Evolutionary conservation across 352 stramenopile species (phyloP).

Genomic region (Discostella stelligera): DNA sequence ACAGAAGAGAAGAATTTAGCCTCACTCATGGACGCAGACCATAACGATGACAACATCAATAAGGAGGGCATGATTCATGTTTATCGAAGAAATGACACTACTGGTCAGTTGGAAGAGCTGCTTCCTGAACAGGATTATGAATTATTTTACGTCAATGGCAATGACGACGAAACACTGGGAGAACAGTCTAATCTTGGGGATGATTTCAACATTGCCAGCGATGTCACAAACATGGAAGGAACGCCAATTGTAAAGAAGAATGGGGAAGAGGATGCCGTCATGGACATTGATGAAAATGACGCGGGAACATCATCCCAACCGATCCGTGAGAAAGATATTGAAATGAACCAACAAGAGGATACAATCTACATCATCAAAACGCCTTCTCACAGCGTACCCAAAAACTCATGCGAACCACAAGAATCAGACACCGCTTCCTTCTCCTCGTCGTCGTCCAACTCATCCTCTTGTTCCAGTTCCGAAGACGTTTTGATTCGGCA

Average conservation of each 20-base stretch:
- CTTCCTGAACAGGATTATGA: slow-evolving; percentile 37
- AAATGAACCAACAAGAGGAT: slow-evolving; percentile 8
- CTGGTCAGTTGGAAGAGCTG: slow-evolving; percentile 26
- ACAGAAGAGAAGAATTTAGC: background rate
- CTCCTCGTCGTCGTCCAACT: background rate
- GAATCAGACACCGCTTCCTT: slow-evolving; percentile 1
- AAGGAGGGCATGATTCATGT: slow-evolving; percentile 14
- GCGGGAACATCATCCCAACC: background rate
- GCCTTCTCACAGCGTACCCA: background rate
- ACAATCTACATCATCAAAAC: slow-evolving; percentile 39
- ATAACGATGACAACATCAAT: background rate
- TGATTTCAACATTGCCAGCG: background rate
- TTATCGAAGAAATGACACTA: slow-evolving; percentile 27
- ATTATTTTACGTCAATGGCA: slow-evolving; percentile 28
- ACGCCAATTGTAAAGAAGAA: slow-evolving; percentile 23
- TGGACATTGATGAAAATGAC: background rate
- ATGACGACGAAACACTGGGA: background rate
- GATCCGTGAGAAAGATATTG: background rate
- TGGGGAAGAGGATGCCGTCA: background rate
- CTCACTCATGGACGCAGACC: background rate
- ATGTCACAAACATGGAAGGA: slow-evolving; percentile 1
- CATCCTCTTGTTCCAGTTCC: background rate
- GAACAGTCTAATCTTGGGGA: background rate
- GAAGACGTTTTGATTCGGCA: background rate
- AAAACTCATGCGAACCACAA: background rate